Evolutionary conservation across 768 basidiomycete species (phyloP).

Genomic region (Kwoniella mangroviensis): DNA sequence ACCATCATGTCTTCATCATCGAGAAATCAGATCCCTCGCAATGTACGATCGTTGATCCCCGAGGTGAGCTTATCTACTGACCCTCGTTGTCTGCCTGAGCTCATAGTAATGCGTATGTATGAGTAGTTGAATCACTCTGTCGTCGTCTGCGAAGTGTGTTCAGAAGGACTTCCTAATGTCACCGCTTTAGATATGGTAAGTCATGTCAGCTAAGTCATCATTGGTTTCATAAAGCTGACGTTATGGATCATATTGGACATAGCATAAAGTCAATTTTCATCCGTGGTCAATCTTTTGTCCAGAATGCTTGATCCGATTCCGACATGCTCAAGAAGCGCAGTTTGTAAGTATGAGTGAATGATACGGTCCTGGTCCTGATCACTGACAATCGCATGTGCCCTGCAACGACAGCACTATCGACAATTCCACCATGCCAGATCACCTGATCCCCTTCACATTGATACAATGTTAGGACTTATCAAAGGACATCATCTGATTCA

Average conservation of each 20-base stretch:
- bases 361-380: not conserved
- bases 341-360: not conserved
- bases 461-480: not conserved
- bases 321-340: not conserved
- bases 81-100: too few relatives aligned
- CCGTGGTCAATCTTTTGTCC: constrained; percentile 6
- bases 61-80: not conserved
- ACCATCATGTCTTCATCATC: not conserved
- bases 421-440: not conserved
- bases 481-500: not conserved
- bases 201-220: not conserved
- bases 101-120: too few relatives aligned
- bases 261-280: constrained; percentile 3
- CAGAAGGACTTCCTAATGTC: not conserved
- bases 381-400: too few relatives aligned
- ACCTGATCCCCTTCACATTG: not conserved
- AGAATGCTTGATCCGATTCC: constrained; percentile 4
- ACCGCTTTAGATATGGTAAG: not conserved
- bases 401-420: constrained; percentile 1
- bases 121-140: not conserved
- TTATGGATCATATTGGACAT: not conserved
- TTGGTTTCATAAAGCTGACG: not conserved
- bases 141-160: not conserved
- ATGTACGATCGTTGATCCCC: not conserved
- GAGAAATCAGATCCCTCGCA: not conserved